Base-by-base conservation (phyloP, 345 rosid genomes). In the Syzygium aromaticum region DNA sequence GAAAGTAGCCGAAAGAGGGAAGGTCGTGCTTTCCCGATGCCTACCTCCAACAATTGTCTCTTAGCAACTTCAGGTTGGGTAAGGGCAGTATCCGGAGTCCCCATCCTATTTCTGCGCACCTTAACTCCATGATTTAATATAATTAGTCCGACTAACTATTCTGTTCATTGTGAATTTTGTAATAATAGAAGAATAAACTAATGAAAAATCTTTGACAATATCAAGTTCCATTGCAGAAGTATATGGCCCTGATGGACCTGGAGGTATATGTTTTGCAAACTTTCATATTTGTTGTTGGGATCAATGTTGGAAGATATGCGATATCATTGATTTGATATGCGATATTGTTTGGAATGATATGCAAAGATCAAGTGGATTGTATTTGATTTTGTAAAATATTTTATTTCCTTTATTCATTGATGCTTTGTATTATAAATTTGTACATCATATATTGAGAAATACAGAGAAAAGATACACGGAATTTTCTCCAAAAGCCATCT, bases 181-280 rank as follows among this genome's bases (percentile, higher is more conserved):
- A 7, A 17, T 61, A 27, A 84, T 87, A 95, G 98, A 98, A 93
- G 92, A 96, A 93, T 90, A 94, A 89, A 84, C 52, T 95, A 93
- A 94, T 97, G 94, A 88, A 91, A 84, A 96, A 59, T 87, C 89
- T 97, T 84, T 89, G 98, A 52, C 92, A 94, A 67, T 97, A 94
- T 90, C 91, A 96, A 82, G 88, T 93, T 87, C 96, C 99, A 7
- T 87, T 97, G 88, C 97, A 96, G 87, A 95, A 95, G 85, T 97
- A 97, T 88, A 92, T 93, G 96, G 96, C 98, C 86, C 56, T 97
- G 94, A 96, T 96, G 94, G 98, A 97, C 64, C 98, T 97, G 59
- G 94, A 97, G 95, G 98, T 95, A 67, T 54, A 84, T 6, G 10
- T 59, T 56, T 33, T 83, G 33, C 25, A 16, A 40, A 23, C 33